These are phyloP conservation scores for Coriolopsis trogii DNA, from an alignment of 1,284 basidiomycete genomes.

Conservation along the genomic window DNA sequence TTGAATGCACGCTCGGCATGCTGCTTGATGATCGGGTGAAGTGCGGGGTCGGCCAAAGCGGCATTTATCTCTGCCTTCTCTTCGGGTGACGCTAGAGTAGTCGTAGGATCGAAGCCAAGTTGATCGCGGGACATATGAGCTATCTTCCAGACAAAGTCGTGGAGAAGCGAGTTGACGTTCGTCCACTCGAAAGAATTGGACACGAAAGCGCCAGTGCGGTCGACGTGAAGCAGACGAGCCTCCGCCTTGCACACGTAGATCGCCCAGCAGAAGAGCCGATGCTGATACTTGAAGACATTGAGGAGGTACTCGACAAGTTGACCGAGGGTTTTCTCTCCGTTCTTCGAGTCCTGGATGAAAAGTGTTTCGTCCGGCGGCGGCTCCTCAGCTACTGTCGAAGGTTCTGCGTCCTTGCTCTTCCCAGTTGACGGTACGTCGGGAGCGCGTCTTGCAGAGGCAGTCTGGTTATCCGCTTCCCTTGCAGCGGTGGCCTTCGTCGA, in stretches of 20 bases:
- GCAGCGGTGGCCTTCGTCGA: no score
- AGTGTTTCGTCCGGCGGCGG: no score
- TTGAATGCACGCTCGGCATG: no score
- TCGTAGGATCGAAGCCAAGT: constrained; percentile 18
- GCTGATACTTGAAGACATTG: background rate
- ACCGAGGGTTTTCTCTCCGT: background rate
- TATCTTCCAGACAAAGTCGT: constrained; percentile 2
- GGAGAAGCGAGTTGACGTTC: background rate
- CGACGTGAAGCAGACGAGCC: background rate
- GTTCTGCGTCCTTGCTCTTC: no score
- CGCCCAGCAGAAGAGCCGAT: background rate
- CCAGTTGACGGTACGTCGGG: no score
- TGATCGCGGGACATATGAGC: constrained; percentile 3
- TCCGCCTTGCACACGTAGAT: background rate
- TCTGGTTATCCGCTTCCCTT: no score
- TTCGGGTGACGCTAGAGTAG: background rate
- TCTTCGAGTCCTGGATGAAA: no score
- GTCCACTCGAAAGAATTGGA: background rate
- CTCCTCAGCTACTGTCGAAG: no score
- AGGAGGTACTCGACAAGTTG: background rate
- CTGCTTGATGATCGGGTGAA: no score
- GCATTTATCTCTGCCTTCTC: no score
- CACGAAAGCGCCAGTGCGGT: background rate
- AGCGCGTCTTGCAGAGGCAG: no score
- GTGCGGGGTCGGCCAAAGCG: no score